Base-by-base conservation (phyloP, 495 filamentous ascomycete genomes). In the Penicillium roqueforti region DNA sequence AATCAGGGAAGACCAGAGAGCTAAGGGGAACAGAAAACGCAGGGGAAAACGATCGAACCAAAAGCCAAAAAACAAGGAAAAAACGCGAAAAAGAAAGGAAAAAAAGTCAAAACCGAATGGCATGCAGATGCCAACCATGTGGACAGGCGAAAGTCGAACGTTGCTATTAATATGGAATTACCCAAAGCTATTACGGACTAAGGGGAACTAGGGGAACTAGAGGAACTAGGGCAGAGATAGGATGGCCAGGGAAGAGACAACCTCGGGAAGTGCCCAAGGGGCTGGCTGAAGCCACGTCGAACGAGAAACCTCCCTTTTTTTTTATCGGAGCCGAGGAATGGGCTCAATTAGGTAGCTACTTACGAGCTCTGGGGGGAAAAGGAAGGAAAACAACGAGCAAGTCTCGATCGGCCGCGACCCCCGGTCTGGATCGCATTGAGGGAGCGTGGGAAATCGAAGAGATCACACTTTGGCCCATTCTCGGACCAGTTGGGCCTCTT, bases 41-140 rank as follows among this genome's bases (percentile, higher is more conserved):
- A 47, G 37, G 14, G 10, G 39, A 40, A 53, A 47, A 41, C 0
- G 14, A 14, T 5, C 13, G 19, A 9, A 48, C 13, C 47, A 43
- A 18, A 23, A 25, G 6, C n/a, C 31, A 51, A 32, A 51, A 25
- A 29, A 50, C 25, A 34, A 25, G 41, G 40, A 52, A 38, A 25
- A 13, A 22, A 14, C 47, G 8, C 40, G 25, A 51, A 23, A 9
- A 26, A 46, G 34, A 51, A 57, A 41, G n/a, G n/a, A n/a, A n/a
- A n/a, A n/a, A n/a, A n/a, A n/a, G n/a, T n/a, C n/a, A 42, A 39
- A 43, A n/a, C 7, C 32, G 46, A 51, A 49, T 62, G 62, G 59
- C 59, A 58, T 66, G 70, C 70, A 71, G 68, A 59, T 74, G 69
- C 69, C 68, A 74, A 72, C 68, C 69, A 74, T 71, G 68, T 68